phyloP scores from a whole-genome alignment of 2,329 filamentous ascomycete genomes.

The Phialophora chinensis region DNA sequence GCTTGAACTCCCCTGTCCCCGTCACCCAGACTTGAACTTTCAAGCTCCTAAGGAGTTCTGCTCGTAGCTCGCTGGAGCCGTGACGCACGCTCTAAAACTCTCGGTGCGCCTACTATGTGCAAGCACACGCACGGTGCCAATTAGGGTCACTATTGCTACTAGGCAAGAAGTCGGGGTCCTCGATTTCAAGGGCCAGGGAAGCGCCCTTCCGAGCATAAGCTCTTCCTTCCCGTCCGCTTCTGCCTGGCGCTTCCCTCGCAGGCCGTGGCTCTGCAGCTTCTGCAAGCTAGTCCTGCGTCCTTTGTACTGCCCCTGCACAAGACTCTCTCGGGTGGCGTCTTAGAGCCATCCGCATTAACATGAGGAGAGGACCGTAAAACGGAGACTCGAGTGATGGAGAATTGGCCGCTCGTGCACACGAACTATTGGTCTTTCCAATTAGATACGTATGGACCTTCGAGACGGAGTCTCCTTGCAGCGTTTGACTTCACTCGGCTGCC shows the following conservation, averaged over 20 bases:
- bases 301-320: constrained; percentile 18
- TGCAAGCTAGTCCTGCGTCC: constrained; percentile 5
- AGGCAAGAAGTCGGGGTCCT: background rate
- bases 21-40: constrained; percentile 1
- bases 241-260: constrained; percentile 5
- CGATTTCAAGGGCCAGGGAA: background rate
- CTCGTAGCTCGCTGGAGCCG: background rate
- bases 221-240: constrained; percentile 4
- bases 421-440: background rate
- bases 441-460: background rate
- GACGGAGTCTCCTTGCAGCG: background rate
- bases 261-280: background rate
- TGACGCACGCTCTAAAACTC: background rate
- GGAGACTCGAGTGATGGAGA: background rate
- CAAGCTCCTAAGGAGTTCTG: background rate
- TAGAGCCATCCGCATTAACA: background rate
- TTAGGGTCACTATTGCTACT: background rate
- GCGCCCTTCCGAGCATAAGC: constrained; percentile 1
- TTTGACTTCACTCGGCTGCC: background rate
- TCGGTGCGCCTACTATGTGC: background rate
- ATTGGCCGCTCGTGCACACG: background rate
- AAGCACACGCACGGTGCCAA: background rate
- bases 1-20: constrained; percentile 6
- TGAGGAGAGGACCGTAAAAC: background rate
- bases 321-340: constrained; percentile 13